These are phyloP conservation scores for Colletotrichum kahawae DNA, from an alignment of 2,329 filamentous ascomycete genomes.

Conservation along the genomic window DNA sequence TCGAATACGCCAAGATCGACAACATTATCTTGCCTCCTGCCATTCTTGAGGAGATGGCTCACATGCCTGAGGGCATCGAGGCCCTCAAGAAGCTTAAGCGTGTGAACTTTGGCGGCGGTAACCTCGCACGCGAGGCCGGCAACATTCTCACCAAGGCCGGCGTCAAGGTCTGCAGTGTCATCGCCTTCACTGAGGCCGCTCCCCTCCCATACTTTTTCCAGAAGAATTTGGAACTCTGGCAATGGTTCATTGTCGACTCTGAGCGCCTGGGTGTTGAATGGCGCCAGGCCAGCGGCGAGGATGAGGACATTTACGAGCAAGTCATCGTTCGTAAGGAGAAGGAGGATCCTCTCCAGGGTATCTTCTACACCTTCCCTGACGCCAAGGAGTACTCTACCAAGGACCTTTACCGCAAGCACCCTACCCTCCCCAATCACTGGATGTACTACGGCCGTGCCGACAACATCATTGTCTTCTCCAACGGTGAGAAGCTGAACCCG, in stretches of 20 bases:
- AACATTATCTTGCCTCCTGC: conserved; percentile 39
- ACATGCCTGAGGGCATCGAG: conserved; percentile 32
- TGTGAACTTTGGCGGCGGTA: conserved; percentile 44
- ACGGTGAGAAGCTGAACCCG: conserved; percentile 55
- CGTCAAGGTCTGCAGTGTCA: conserved; percentile 38
- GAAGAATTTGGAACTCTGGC: conserved; percentile 15
- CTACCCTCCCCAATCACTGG: conserved; percentile 39
- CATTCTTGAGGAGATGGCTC: conserved; percentile 47
- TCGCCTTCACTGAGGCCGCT: conserved; percentile 45
- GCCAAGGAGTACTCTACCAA: conserved; percentile 42
- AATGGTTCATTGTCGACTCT: conserved; percentile 33
- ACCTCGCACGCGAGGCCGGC: conserved; percentile 39
- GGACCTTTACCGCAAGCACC: conserved; percentile 47
- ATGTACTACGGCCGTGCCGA: conserved; percentile 40
- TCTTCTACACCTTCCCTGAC: conserved; percentile 47
- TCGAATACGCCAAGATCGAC: conserved; percentile 31
- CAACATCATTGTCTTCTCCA: conserved; percentile 51
- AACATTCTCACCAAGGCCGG: conserved; percentile 40
- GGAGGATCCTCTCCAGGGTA: conserved; percentile 38
- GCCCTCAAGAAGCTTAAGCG: conserved; percentile 36
- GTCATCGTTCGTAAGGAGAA: conserved; percentile 41
- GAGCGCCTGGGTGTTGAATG: conserved; percentile 48
- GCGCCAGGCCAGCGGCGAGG: conserved; percentile 32
- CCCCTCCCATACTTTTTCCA: conserved; percentile 46
- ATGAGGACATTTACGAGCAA: conserved; percentile 39